Evolutionary conservation across 164 flowering plant genomes (phyloP), one percentile per base, ranked within the genome.

Genomic region (Umbilicus rupestris): DNA sequence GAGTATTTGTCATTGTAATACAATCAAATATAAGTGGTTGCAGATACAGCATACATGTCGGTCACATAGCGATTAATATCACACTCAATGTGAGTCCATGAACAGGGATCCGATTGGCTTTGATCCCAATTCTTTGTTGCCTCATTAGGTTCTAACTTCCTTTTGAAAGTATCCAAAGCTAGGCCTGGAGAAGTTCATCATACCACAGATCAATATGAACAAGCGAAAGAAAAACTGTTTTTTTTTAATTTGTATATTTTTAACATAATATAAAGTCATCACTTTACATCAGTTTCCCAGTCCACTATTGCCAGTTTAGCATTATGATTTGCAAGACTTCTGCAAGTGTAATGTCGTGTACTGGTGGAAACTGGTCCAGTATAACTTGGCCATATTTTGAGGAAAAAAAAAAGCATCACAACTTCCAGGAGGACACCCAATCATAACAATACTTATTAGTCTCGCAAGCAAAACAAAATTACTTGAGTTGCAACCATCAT

Each of bases 51-150:
- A 31, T 79, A 89, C 96, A 89, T 75, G 66, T 91, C 68, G 65
- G 85, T 86, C 52, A 89, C 96, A 28, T 88, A 74, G 75, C 81
- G 76, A 29, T 85, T 80, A 33, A 12, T 33, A 69, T 86, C 83
- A 41, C 95, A 88, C 29, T 87, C 85, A 39, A 88, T 86, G 65
- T 85, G 95, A 73, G 87, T 85, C 95, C 95, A 88, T 24, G 95
- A 85, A 55, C 96, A 88, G 0, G 96, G 90, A 71, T 87, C 81
- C 28, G 87, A 92, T 63, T 84, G 68, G 3, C 90, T 89, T 26
- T 92, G 93, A 77, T 89, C 93, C 96, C 96, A 89, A 73, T 93
- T 87, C 70, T 81, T 24, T 22, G 58, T 52, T 10, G 58, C 58
- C 58, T 52, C 58, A 22, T 52, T 52, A 52, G 58, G 58, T 26